Base-by-base conservation (phyloP, 805 yeast species). In the Tetrapisispora fleetii region DNA sequence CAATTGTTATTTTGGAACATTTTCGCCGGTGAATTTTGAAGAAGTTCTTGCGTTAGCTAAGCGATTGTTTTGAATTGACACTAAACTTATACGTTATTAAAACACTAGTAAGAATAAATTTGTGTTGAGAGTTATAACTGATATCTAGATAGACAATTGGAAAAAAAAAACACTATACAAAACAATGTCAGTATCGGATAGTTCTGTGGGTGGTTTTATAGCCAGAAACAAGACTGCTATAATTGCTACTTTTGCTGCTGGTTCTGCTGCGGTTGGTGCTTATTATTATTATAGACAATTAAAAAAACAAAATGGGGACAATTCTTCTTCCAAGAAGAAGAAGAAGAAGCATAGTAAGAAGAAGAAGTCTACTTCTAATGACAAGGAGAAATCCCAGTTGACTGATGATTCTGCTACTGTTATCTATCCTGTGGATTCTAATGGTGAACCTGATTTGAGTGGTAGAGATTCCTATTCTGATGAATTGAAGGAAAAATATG, bases 231-330 rank as follows among this genome's bases (percentile, higher is more conserved):
- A 76, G 64, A 69, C 78, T n/a, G 85, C 83, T 38, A 73, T 84
- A 48, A 68, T 79, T 32, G 76, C 83, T 42, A 73, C 87, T 11
- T 76, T 80, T 8, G 75, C 80, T 52, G 84, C 84, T 45, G 78
- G 79, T 50, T 76, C 79, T 46, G 75, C 82, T 37, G 86, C 82
- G 30, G 75, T 77, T 35, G 80, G 83, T 48, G 83, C 85, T 10
- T 79, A 76, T 56, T 70, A 72, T 52, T 76, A 74, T 56, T 72
- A 71, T 48, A 68, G 67, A 55, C 67, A 66, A 48, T 65, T 69
- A 50, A 64, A 56, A 48, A 42, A 51, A 33, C 53, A 53, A 16
- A 46, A 41, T 17, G 41, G 41, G 3, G 43, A 47, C 18, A 30
- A 32, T 30, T 33, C 47, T 19, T 53, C 60, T 17, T 45, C 52